phyloP scores from a whole-genome alignment of 306 rosid species.

The Carpinus viminea region DNA sequence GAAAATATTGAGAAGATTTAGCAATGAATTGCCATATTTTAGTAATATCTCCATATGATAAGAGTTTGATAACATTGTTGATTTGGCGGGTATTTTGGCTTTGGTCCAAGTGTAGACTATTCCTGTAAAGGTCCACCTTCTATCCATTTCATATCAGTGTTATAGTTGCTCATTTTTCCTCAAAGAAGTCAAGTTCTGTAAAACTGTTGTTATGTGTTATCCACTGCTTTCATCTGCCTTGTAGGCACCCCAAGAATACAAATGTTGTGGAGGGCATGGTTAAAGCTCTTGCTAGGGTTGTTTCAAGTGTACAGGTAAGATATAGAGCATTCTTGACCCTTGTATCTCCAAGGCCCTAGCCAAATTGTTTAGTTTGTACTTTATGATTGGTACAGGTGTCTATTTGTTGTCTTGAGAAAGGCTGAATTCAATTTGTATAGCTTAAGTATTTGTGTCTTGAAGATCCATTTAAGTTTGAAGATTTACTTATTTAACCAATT shows the following conservation, averaged over 20 bases:
- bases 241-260: conserved; percentile 91
- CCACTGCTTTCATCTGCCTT: conserved; percentile 21
- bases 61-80: neutral
- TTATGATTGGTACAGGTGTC: conserved; percentile 6
- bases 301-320: conserved; percentile 82
- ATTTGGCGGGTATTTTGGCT: neutral
- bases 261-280: conserved; percentile 96
- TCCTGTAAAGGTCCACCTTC: neutral
- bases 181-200: neutral
- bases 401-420: conserved; percentile 1
- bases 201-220: conserved; percentile 2
- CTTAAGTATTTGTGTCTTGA: conserved; percentile 11
- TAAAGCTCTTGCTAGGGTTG: conserved; percentile 94
- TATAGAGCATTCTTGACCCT: conserved; percentile 2
- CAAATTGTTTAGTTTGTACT: conserved; percentile 5
- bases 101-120: neutral
- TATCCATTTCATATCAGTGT: neutral
- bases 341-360: neutral
- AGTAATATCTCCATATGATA: neutral
- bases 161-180: neutral
- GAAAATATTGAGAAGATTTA: neutral
- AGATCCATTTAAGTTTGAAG: conserved; percentile 1
- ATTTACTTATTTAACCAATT: neutral
- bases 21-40: neutral
- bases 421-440: neutral